Evolutionary conservation across 148 eudicot species (phyloP).

Genomic region (Fallopia convolvulus): DNA sequence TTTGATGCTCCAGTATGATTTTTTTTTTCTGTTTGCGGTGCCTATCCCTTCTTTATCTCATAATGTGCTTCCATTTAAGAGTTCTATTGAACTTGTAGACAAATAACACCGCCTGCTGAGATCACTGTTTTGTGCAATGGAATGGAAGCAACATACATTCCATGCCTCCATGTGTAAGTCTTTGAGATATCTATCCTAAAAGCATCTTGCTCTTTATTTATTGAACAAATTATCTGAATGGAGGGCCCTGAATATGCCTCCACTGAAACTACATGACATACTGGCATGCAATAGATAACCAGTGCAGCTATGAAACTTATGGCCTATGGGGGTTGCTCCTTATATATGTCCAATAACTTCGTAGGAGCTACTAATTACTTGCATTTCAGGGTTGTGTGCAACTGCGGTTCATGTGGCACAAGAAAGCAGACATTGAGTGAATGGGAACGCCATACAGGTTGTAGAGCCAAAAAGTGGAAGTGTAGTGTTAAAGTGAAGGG

Average conservation of each 20-base stretch:
- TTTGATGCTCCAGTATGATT: slow-evolving; percentile 5
- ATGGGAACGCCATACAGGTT: slow-evolving; percentile 97
- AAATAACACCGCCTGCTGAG: slow-evolving; percentile 35
- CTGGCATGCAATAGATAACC: background rate
- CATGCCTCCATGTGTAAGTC: slow-evolving; percentile 73
- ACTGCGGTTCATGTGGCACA: slow-evolving; percentile 69
- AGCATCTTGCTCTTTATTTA: background rate
- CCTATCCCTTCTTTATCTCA: background rate
- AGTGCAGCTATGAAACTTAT: background rate
- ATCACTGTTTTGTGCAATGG: slow-evolving; percentile 76
- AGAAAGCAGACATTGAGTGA: slow-evolving; percentile 56
- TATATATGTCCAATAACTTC: background rate
- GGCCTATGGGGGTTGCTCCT: background rate
- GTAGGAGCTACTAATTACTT: background rate
- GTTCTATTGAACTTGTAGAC: slow-evolving; percentile 21
- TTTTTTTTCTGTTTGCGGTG: background rate
- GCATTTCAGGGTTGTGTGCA: slow-evolving; percentile 68
- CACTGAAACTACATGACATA: background rate
- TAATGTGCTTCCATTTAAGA: slow-evolving; percentile 1
- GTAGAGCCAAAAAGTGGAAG: slow-evolving; percentile 92
- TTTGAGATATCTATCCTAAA: background rate
- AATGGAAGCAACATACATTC: slow-evolving; percentile 62
- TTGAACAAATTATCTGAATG: background rate
- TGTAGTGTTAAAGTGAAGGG: slow-evolving; percentile 74
- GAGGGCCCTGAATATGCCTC: background rate